A percentile compares a stretch with the other conserved stretches of the same genome.
These are phyloP conservation scores for Pulveroboletus sp. DNA, from an alignment of 768 basidiomycete genomes.

Conservation along the genomic window DNA sequence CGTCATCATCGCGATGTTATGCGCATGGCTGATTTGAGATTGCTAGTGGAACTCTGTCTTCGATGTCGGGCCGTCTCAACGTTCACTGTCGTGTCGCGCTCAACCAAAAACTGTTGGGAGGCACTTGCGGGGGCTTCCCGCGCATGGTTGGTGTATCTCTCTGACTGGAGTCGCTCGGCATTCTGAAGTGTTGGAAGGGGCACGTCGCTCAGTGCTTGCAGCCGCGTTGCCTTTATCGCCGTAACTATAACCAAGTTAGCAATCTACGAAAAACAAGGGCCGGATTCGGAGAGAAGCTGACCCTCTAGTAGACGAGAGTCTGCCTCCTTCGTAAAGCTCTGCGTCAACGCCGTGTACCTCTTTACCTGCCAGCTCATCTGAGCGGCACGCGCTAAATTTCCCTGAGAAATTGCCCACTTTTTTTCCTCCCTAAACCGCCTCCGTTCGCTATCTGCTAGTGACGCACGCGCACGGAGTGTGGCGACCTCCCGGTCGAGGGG, in stretches of 20 bases:
- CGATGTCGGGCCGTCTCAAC: constrained; percentile 27
- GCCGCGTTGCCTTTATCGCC: constrained; percentile 22
- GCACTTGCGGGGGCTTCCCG: constrained; percentile 12
- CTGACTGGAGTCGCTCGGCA: constrained; percentile 17
- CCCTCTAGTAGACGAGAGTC: constrained; percentile 65
- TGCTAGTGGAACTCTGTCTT: constrained; percentile 28
- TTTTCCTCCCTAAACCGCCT: constrained; percentile 80
- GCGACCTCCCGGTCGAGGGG: constrained; percentile 73
- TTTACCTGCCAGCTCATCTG: constrained; percentile 85
- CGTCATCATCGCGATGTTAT: constrained; percentile 29
- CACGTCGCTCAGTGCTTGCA: constrained; percentile 10
- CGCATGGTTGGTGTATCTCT: constrained; percentile 29
- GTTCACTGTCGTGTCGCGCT: constrained; percentile 29
- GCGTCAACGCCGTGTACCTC: constrained; percentile 72
- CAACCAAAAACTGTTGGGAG: constrained; percentile 26
- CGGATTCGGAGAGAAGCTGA: constrained; percentile 22
- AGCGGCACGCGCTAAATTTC: constrained; percentile 65
- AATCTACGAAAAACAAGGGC: neutral
- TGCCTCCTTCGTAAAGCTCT: constrained; percentile 76
- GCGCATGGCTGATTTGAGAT: constrained; percentile 36
- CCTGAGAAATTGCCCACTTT: constrained; percentile 81
- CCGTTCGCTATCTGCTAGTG: constrained; percentile 77
- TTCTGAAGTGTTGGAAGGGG: constrained; percentile 21
- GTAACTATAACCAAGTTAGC: constrained; percentile 20
- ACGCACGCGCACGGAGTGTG: constrained; percentile 67